Base-by-base conservation (phyloP, 2,329 filamentous ascomycete species). In the Xylaria digitata region DNA sequence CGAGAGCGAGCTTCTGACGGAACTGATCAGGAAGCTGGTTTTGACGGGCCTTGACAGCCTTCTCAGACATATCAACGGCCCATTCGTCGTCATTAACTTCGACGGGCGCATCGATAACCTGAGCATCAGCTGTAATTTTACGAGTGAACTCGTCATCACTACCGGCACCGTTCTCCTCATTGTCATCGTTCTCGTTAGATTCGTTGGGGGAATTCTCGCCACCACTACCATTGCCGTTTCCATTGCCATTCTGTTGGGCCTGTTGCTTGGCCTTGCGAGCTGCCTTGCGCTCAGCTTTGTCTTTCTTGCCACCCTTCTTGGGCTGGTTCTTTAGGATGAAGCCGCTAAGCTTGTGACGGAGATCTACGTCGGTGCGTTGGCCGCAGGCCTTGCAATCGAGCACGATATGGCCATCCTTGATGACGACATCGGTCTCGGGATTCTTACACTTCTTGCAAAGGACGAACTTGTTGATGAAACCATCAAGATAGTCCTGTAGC, bases 371-470 rank as follows among this genome's bases (percentile, higher is more conserved):
- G 73, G 92, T 92, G 77, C 93, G 94, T 82, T 97, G 92, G 78
- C 96, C 96, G 79, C 96, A 99, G 70, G 96, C 96, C 85, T 99
- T 99, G 91, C 96, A 99, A 83, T 99, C 96, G 73, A 98, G 90
- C 70, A 93, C 82, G 80, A 99, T 98, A 53, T 87, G 89, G 62
- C 92, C 93, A 76, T 97, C 94, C 83, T 97, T 97, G 86, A 98
- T 93, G 78, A 92, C 89, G 78, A 98, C 91, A 73, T 96, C 94
- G 73, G 96, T 99, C 86, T 99, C 96, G 42, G 96, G 96, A 82
- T 99, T 99, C 89, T 97, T 97, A 91, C 96, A 99, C 81, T 96
- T 95, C 86, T 96, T 97, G 92, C 96, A 99, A 71, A 99, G 94
- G 77, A 99, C 96, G 75, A 98, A 99, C 84, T 93, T 97, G 86